Percentiles rank a stretch among this genome's conserved stretches.
Evolutionary conservation across 305 asterid species (phyloP).

Genomic region (Fraxinus sp.): DNA sequence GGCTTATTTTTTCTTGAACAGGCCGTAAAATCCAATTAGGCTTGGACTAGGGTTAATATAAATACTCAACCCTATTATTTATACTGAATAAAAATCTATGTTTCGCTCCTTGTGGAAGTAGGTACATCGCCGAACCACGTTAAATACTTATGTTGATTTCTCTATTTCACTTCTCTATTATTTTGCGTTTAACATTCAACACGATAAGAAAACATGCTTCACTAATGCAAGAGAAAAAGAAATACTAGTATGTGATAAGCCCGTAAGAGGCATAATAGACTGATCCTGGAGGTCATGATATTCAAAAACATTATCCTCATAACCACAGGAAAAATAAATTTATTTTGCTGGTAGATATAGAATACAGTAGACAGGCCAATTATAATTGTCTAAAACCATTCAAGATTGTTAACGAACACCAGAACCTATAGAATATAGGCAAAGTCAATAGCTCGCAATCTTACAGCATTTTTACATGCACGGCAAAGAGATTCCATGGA

Average conservation of each 20-base stretch:
- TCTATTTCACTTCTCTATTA: no score
- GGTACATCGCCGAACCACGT: no score
- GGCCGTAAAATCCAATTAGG: no score
- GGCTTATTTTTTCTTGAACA: no score
- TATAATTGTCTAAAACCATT: constrained; percentile 9
- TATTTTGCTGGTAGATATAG: background rate
- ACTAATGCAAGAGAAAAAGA: constrained; percentile 2
- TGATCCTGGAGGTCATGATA: background rate
- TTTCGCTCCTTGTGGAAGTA: no score
- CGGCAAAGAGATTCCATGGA: constrained; percentile 99
- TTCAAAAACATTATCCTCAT: background rate
- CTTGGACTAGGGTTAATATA: no score
- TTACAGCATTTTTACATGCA: constrained; percentile 97
- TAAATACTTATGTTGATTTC: no score
- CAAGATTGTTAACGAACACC: background rate
- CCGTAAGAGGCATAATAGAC: background rate
- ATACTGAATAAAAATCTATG: no score
- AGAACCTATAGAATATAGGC: constrained; percentile 10
- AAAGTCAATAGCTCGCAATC: constrained; percentile 33
- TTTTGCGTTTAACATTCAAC: no score
- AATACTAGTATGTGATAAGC: background rate
- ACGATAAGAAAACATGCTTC: background rate
- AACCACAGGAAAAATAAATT: background rate
- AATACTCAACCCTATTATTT: no score
- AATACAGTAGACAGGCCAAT: background rate